phyloP scores from a whole-genome alignment of 768 basidiomycete genomes.

The Trametes punicea region DNA sequence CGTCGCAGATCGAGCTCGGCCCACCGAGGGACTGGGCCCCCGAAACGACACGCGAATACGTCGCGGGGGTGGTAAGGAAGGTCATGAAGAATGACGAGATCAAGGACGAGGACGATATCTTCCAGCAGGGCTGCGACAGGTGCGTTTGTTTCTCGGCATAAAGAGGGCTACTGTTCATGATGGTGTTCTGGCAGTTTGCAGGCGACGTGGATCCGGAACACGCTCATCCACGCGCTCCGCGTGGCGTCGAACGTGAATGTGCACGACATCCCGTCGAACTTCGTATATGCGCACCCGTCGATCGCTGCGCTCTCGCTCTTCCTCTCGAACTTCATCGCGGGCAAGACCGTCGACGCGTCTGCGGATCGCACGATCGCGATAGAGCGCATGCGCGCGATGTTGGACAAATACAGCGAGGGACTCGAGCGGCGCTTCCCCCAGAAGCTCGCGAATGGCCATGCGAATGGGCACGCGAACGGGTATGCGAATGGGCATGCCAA shows the following conservation, averaged over 20 bases:
- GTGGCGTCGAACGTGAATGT: constrained; percentile 4
- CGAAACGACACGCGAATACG: constrained; percentile 27
- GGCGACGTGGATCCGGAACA: constrained; percentile 28
- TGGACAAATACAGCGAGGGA: constrained; percentile 20
- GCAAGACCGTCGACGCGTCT: neutral
- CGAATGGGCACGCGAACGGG: neutral
- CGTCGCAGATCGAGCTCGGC: constrained; percentile 30
- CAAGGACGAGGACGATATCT: constrained; percentile 37
- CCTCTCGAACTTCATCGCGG: constrained; percentile 2
- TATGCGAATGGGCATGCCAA: constrained; percentile 3
- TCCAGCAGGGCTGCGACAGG: constrained; percentile 42
- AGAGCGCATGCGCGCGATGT: constrained; percentile 16
- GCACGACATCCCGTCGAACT: constrained; percentile 18
- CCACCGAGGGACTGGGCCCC: constrained; percentile 29
- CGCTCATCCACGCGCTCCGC: constrained; percentile 24
- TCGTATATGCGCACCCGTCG: constrained; percentile 25
- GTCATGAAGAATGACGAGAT: constrained; percentile 29
- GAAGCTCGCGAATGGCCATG: neutral
- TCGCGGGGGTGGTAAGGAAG: constrained; percentile 32
- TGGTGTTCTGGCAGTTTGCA: constrained; percentile 15
- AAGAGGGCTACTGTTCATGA: neutral
- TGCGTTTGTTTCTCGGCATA: constrained; percentile 4
- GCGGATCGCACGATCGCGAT: constrained; percentile 4
- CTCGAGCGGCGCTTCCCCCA: constrained; percentile 6
- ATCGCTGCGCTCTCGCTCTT: constrained; percentile 14